These are phyloP conservation scores for Pyronema omphalodes DNA, from an alignment of 495 filamentous ascomycete genomes.

Conservation along the genomic window DNA sequence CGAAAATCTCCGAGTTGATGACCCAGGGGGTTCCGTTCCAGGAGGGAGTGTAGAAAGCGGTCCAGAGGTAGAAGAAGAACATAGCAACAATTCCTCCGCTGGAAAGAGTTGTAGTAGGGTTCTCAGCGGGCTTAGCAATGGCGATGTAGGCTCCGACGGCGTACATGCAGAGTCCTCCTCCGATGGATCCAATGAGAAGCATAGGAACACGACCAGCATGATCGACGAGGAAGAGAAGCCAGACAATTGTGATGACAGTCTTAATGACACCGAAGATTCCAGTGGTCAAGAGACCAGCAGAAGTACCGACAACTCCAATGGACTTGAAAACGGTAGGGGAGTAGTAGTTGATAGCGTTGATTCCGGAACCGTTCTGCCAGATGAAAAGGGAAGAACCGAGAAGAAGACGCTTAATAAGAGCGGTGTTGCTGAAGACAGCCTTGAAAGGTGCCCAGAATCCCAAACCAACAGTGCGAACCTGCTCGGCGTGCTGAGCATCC, in stretches of 20 bases:
- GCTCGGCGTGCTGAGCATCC: conserved; percentile 39
- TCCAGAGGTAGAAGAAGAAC: conserved; percentile 70
- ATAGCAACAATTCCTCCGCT: conserved; percentile 48
- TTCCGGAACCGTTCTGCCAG: conserved; percentile 43
- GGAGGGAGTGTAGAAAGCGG: conserved; percentile 54
- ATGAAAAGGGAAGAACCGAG: conserved; percentile 42
- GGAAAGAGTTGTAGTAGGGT: conserved; percentile 27
- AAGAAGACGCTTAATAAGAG: conserved; percentile 32
- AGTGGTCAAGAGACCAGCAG: conserved; percentile 32
- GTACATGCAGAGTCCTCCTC: conserved; percentile 40
- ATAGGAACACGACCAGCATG: conserved; percentile 33
- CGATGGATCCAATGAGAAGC: conserved; percentile 36
- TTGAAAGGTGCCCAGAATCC: conserved; percentile 54
- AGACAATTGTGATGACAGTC: conserved; percentile 42
- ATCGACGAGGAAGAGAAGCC: conserved; percentile 39
- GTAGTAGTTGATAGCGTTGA: conserved; percentile 54
- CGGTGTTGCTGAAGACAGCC: conserved; percentile 43
- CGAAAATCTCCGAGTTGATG: conserved; percentile 45
- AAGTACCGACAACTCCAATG: conserved; percentile 37
- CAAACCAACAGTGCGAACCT: conserved; percentile 35
- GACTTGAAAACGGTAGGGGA: conserved; percentile 39
- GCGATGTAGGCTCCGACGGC: conserved; percentile 36
- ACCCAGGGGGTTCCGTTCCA: conserved; percentile 62
- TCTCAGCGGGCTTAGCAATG: conserved; percentile 33
- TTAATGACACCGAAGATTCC: conserved; percentile 37